Base-by-base conservation (phyloP, 2,329 filamentous ascomycete species). In the Colletotrichum aenigma region DNA sequence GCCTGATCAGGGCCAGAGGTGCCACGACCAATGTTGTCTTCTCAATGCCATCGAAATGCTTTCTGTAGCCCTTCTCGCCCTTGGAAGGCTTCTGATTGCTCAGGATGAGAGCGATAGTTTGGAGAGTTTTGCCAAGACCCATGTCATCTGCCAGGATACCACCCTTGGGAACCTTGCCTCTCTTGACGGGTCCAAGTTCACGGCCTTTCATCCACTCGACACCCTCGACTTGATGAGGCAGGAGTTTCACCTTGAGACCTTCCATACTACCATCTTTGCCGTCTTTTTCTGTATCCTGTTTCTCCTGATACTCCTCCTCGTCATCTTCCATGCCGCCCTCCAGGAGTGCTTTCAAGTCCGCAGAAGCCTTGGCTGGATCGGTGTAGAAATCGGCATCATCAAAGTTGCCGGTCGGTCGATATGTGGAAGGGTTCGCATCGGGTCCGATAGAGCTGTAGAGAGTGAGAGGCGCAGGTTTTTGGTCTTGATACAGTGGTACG, bases 61-160 rank as follows among this genome's bases (percentile, higher is more conserved):
- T 94, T 82, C 93, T 93, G 86, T 93, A 91, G 1, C 87, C 88
- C 48, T 90, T 87, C 7, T 89, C 87, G 18, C 91, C 89, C 58
- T 90, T 89, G 74, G 88, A 85, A 4, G 94, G 93, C 80, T 94
- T 95, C 21, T 92, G 91, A 80, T 98, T 98, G 71, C 90, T 94
- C 48, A 99, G 89, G 56, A 99, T 94, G 36, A 98, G 89, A 2
- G 96, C 93, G 73, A 99, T 94, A 2, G 96, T 95, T 85, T 99
- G 97, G 16, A 99, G 91, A 1, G 97, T 99, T 88, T 99, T 99
- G 74, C 97, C 97, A 16, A 98, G 88, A 78, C 96, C 96, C 96
- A 98, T 97, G 82, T 99, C 97, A 81, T 99, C 97, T 21, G 97
- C 97, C 43, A 99, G 90, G 77, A 99, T 98, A 21, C 97, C 97